phyloP scores from a whole-genome alignment of 225 moss, liverwort and hornwort species.

The Bryoerythrophyllum caledonicum region DNA sequence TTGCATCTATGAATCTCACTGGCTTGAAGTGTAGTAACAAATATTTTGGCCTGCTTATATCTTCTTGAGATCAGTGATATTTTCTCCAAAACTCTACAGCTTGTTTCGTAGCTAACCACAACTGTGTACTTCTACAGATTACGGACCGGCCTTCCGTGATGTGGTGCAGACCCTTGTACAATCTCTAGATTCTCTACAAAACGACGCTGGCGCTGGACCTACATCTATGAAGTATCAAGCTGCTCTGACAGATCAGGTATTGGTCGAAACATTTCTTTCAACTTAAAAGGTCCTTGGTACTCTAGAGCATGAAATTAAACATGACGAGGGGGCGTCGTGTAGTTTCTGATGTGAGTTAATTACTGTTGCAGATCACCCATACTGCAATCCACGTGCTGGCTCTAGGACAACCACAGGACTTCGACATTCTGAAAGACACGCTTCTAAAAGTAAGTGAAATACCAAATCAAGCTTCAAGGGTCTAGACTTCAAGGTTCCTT shows the following conservation, averaged over 20 bases:
- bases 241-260: slow-evolving; percentile 80
- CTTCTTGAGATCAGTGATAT: neutral
- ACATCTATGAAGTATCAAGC: slow-evolving; percentile 81
- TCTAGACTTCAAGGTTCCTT: neutral
- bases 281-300: neutral
- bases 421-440: slow-evolving; percentile 47
- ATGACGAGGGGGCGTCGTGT: neutral
- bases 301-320: neutral
- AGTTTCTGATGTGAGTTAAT: neutral
- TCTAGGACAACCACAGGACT: slow-evolving; percentile 51
- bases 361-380: slow-evolving; percentile 42
- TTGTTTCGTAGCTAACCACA: neutral
- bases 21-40: neutral
- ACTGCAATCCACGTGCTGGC: slow-evolving; percentile 54
- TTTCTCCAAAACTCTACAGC: neutral
- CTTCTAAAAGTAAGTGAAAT: slow-evolving; percentile 41
- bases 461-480: neutral
- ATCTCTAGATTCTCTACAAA: slow-evolving; percentile 65
- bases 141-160: slow-evolving; percentile 81
- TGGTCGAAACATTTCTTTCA: neutral
- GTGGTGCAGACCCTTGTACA: slow-evolving; percentile 80
- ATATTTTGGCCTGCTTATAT: neutral
- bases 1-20: neutral
- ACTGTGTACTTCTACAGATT: slow-evolving; percentile 54
- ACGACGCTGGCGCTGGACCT: slow-evolving; percentile 54